Evolutionary conservation across 148 eudicot species (phyloP).

Genomic region (Persicaria tinctoria): DNA sequence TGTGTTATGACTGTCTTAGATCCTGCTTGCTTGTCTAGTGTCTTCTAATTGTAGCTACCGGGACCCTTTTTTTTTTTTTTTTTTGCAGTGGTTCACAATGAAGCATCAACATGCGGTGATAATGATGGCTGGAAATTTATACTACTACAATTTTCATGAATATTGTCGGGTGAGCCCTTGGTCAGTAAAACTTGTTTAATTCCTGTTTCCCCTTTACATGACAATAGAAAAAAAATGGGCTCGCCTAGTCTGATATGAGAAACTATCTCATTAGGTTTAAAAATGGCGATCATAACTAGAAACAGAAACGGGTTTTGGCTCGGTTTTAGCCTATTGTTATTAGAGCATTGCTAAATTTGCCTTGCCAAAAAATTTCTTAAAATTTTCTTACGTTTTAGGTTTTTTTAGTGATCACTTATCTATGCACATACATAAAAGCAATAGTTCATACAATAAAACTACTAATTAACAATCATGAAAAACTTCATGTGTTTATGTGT

Average conservation of each 20-base stretch:
- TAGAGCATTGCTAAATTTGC: too few relatives aligned
- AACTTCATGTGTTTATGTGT: too few relatives aligned
- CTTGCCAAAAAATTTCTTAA: too few relatives aligned
- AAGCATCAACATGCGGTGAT: constrained; percentile 86
- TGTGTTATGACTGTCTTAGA: neutral
- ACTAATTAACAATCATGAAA: too few relatives aligned
- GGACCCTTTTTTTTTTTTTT: neutral
- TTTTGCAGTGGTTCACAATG: constrained; percentile 93
- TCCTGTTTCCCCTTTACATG: neutral
- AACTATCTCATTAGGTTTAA: neutral
- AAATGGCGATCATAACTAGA: too few relatives aligned
- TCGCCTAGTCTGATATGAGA: neutral
- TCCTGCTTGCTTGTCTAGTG: neutral
- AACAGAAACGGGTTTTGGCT: too few relatives aligned
- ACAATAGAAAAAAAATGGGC: neutral
- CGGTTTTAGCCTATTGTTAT: too few relatives aligned
- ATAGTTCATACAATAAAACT: too few relatives aligned
- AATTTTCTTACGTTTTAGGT: too few relatives aligned
- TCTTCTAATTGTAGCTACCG: neutral
- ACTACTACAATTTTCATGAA: constrained; percentile 67
- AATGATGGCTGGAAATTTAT: constrained; percentile 68
- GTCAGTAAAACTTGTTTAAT: neutral
- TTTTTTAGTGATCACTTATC: too few relatives aligned
- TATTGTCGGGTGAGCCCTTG: constrained; percentile 59
- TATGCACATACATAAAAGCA: too few relatives aligned